A percentile compares a stretch with the other conserved stretches of the same genome.
These are phyloP conservation scores for Xylariomycetidae sp. DNA, from an alignment of 2,329 filamentous ascomycete genomes.

Conservation along the genomic window DNA sequence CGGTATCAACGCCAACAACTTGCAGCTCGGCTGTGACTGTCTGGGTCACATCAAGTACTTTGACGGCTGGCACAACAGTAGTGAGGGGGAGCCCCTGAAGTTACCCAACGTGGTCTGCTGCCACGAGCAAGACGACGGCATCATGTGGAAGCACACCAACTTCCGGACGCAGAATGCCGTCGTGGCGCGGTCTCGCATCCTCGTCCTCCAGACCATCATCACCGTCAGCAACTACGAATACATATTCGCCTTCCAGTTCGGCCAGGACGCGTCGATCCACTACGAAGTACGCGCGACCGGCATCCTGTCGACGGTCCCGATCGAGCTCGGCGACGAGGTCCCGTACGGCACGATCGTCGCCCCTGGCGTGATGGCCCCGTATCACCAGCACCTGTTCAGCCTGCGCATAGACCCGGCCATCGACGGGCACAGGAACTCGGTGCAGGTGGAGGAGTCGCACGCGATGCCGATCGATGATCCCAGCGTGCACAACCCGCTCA, in stretches of 20 bases:
- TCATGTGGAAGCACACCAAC: conserved; percentile 69
- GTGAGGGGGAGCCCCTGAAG: conserved; percentile 47
- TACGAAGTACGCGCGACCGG: conserved; percentile 50
- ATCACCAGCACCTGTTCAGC: conserved; percentile 68
- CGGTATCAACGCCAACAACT: conserved; percentile 63
- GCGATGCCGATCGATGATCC: conserved; percentile 50
- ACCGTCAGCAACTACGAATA: conserved; percentile 65
- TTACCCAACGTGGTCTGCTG: conserved; percentile 60
- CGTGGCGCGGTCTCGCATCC: conserved; percentile 43
- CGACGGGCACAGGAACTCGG: conserved; percentile 46
- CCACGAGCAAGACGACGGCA: conserved; percentile 67
- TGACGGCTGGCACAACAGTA: conserved; percentile 48
- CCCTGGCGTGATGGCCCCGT: conserved; percentile 60
- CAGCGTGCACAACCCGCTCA: conserved; percentile 68
- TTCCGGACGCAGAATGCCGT: conserved; percentile 49
- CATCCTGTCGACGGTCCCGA: conserved; percentile 30
- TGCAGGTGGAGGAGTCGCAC: conserved; percentile 37
- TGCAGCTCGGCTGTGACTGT: conserved; percentile 65
- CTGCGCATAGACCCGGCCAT: conserved; percentile 60
- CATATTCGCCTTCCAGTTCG: conserved; percentile 37
- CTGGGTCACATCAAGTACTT: conserved; percentile 64
- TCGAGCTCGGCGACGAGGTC: conserved; percentile 48
- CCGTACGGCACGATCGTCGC: conserved; percentile 58
- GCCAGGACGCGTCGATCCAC: conserved; percentile 54
- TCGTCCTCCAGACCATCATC: conserved; percentile 65